phyloP scores from a whole-genome alignment of 257 asterid genomes.

The Solanum dulcamara region DNA sequence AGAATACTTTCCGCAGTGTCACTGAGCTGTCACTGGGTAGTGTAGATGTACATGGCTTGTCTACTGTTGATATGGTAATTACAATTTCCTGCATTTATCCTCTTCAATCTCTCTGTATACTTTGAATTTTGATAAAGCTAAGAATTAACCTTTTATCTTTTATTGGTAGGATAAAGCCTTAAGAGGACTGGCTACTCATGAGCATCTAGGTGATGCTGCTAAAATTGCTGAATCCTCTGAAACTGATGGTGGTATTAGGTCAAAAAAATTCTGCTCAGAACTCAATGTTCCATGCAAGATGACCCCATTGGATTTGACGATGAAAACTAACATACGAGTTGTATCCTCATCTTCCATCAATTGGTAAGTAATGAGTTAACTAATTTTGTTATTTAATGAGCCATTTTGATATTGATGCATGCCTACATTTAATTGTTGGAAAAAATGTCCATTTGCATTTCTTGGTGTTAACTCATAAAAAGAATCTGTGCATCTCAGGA shows the following conservation, averaged over 20 bases:
- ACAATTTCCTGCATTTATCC: not conserved
- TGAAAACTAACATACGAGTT: conserved; percentile 64
- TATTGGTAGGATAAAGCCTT: conserved; percentile 64
- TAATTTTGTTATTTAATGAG: not conserved
- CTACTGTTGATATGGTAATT: conserved; percentile 69
- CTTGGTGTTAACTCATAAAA: not conserved
- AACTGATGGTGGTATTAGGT: conserved; percentile 15
- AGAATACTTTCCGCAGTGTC: conserved; percentile 53
- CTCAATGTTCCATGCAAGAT: conserved; percentile 44
- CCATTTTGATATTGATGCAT: not conserved
- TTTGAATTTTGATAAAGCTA: conserved; percentile 4
- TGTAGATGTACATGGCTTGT: conserved; percentile 30
- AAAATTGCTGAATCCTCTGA: conserved; percentile 24
- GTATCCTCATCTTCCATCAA: conserved; percentile 63
- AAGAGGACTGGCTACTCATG: conserved; percentile 59
- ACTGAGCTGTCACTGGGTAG: conserved; percentile 21
- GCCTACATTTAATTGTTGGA: not conserved
- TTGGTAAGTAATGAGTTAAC: conserved; percentile 41
- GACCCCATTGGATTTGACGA: conserved; percentile 75
- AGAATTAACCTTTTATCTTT: not conserved
- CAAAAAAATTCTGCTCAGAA: conserved; percentile 35
- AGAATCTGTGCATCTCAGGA: not conserved
- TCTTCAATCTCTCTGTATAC: not conserved
- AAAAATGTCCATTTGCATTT: not conserved
- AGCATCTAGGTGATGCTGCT: conserved; percentile 32